Evolutionary conservation across 2,329 filamentous ascomycete genomes (phyloP).

Genomic region (Hypocrella siamensis): DNA sequence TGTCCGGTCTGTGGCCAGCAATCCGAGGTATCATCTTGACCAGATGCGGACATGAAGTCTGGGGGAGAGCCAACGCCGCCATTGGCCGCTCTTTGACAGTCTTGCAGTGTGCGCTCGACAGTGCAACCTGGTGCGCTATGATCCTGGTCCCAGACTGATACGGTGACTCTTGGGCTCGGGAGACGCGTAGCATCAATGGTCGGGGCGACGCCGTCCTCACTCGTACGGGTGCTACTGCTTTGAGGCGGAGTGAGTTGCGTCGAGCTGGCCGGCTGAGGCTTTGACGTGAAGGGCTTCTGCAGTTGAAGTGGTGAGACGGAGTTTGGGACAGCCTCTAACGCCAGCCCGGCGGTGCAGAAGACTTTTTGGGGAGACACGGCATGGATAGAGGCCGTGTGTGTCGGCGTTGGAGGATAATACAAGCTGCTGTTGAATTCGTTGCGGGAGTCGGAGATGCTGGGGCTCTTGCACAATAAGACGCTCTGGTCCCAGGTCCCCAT

Average conservation of each 20-base stretch:
- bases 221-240: slow-evolving; percentile 32
- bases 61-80: too few species aligned
- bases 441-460: slow-evolving; percentile 1
- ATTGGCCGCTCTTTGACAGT: slow-evolving; percentile 6
- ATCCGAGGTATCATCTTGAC: too few species aligned
- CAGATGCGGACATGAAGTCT: too few species aligned
- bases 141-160: slow-evolving; percentile 38
- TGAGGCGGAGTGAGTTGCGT: slow-evolving; percentile 32
- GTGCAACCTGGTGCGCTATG: slow-evolving; percentile 19
- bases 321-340: slow-evolving; percentile 11
- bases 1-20: slow-evolving; percentile 21
- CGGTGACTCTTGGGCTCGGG: slow-evolving; percentile 38
- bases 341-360: slow-evolving; percentile 8
- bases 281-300: slow-evolving; percentile 21
- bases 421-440: slow-evolving; percentile 9
- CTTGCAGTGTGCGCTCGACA: slow-evolving; percentile 23
- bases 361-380: slow-evolving; percentile 24
- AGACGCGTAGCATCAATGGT: slow-evolving; percentile 23
- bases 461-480: slow-evolving; percentile 4
- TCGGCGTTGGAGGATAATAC: slow-evolving; percentile 33
- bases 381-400: slow-evolving; percentile 32
- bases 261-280: slow-evolving; percentile 13
- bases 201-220: slow-evolving; percentile 29
- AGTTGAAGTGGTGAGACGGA: slow-evolving; percentile 27
- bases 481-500: slow-evolving; percentile 12